Percentiles rank a stretch among this genome's conserved stretches.
These are phyloP conservation scores for Colletotrichum chlorophyti DNA, from an alignment of 2,329 filamentous ascomycete genomes.

Conservation along the genomic window DNA sequence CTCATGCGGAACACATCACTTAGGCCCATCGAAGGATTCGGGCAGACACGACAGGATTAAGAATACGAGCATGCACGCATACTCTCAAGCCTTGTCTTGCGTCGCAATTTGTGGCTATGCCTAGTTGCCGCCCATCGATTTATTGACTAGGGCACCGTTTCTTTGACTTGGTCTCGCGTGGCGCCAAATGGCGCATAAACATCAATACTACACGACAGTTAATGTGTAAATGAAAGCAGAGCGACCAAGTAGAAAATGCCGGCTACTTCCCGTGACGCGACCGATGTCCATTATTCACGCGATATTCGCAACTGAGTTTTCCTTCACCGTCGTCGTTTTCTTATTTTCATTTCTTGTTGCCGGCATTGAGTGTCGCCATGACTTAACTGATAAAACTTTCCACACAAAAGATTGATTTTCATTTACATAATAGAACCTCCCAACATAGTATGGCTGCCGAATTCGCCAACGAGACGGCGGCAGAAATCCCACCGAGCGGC, in stretches of 20 bases:
- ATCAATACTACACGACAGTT: slow-evolving; percentile 6
- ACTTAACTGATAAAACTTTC: background rate
- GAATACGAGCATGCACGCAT: background rate
- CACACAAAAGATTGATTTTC: background rate
- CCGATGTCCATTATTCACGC: background rate
- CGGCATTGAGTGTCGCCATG: slow-evolving; percentile 14
- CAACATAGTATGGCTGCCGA: slow-evolving; percentile 2
- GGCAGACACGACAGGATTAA: too few species aligned
- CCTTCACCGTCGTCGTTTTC: too few species aligned
- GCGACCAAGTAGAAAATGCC: background rate
- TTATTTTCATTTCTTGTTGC: background rate
- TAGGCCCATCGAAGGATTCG: background rate
- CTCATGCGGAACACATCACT: too few species aligned
- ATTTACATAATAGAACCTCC: background rate
- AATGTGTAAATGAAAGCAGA: background rate
- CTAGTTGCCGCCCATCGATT: slow-evolving; percentile 15
- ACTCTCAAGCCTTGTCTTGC: background rate
- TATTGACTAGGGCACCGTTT: slow-evolving; percentile 1
- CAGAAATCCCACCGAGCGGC: background rate
- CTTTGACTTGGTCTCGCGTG: slow-evolving; percentile 10
- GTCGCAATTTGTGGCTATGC: background rate
- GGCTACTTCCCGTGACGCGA: background rate
- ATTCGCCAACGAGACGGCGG: background rate
- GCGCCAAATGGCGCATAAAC: background rate
- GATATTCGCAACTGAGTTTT: too few species aligned